Evolutionary conservation across 805 yeast species (phyloP).

Genomic region (Metschnikowia baotianmanensis): DNA sequence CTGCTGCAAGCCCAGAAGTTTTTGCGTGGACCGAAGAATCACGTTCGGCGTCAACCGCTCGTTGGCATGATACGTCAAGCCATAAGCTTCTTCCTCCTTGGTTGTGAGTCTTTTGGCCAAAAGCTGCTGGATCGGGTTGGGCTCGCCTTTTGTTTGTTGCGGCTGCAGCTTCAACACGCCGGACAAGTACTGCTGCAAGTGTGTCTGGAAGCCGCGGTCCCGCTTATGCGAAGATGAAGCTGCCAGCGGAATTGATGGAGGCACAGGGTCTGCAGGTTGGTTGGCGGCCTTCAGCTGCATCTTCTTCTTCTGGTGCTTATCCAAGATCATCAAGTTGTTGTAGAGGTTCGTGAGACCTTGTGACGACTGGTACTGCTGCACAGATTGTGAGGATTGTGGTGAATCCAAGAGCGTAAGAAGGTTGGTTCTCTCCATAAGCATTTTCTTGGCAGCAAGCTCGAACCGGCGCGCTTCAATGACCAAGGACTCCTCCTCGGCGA

Average conservation of each 20-base stretch:
- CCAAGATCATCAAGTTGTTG: conserved; percentile 69
- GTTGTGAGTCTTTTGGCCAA: conserved; percentile 58
- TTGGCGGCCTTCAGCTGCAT: conserved; percentile 40
- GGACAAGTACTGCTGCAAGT: conserved; percentile 42
- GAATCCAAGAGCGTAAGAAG: conserved; percentile 78
- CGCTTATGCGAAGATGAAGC: conserved; percentile 49
- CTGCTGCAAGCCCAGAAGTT: conserved; percentile 43
- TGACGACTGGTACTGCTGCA: conserved; percentile 74
- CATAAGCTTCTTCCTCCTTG: conserved; percentile 82
- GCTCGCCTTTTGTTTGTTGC: conserved; percentile 32
- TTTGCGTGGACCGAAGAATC: conserved; percentile 65
- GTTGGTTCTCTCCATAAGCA: conserved; percentile 78
- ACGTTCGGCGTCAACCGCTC: conserved; percentile 81
- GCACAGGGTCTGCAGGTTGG: conserved; percentile 44
- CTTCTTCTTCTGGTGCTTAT: conserved; percentile 56
- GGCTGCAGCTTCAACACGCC: conserved; percentile 36
- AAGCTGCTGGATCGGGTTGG: conserved; percentile 40
- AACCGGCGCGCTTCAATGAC: conserved; percentile 90
- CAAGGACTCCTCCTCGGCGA: conserved; percentile 95
- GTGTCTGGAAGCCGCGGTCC: conserved; percentile 41
- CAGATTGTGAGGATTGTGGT: conserved; percentile 74
- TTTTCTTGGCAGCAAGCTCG: conserved; percentile 87
- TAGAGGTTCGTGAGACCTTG: conserved; percentile 89
- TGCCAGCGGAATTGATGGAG: conserved; percentile 52
- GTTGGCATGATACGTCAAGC: conserved; percentile 69